These are phyloP conservation scores for Suillus discolor DNA, from an alignment of 768 basidiomycete species.

Conservation along the genomic window DNA sequence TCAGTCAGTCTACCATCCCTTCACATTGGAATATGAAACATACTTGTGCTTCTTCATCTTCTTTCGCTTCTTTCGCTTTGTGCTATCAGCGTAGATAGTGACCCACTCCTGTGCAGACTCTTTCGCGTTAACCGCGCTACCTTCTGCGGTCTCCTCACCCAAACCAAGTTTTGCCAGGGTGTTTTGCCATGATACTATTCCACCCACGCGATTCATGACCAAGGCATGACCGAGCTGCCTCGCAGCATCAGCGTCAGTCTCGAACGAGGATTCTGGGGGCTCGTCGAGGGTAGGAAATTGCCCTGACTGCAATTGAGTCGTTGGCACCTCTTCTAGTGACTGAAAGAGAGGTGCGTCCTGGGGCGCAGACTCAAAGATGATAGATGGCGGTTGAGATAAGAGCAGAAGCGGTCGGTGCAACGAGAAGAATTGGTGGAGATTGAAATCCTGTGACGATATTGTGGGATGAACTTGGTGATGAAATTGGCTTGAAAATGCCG, in stretches of 20 bases:
- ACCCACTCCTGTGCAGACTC: conserved; percentile 63
- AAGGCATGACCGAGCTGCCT: conserved; percentile 77
- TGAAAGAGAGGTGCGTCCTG: conserved; percentile 22
- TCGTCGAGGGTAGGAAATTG: conserved; percentile 40
- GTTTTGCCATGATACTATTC: conserved; percentile 67
- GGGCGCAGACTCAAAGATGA: conserved; percentile 48
- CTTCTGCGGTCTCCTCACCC: conserved; percentile 49
- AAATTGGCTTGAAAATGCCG: conserved; percentile 10
- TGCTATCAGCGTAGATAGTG: conserved; percentile 74
- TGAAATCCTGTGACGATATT: conserved; percentile 68
- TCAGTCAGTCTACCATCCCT: conserved; percentile 9
- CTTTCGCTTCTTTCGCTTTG: conserved; percentile 82
- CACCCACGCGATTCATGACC: conserved; percentile 65
- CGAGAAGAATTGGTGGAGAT: conserved; percentile 84
- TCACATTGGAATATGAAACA: conserved; percentile 33
- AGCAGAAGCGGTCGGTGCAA: conserved; percentile 78
- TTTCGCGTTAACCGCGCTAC: conserved; percentile 52
- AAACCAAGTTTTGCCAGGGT: conserved; percentile 68
- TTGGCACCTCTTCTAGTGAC: conserved; percentile 25
- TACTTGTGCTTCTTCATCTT: conserved; percentile 99
- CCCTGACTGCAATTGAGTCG: conserved; percentile 27
- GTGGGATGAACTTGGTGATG: conserved; percentile 48
- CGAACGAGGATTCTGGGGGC: conserved; percentile 52
- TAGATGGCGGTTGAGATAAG: conserved; percentile 58
- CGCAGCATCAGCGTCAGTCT: conserved; percentile 80